Conservation (phyloP, 2,329 filamentous ascomycete genomes). For the Microascus cirrosus region DNA sequence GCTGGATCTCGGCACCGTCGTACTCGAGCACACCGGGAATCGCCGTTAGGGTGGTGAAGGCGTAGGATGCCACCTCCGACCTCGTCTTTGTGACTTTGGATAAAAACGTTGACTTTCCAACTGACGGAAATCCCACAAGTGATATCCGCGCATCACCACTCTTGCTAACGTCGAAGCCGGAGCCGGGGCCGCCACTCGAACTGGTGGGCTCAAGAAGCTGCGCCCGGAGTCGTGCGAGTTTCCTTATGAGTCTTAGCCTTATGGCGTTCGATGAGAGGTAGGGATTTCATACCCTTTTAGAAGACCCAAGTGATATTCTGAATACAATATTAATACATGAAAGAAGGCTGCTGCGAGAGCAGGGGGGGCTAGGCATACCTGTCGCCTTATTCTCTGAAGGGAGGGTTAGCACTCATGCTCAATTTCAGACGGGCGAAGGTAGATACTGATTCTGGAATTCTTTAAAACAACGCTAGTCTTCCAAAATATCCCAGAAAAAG, state of each 20-base stretch:
- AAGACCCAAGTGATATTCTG: constrained; percentile 96
- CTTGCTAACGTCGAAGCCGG: constrained; percentile 91
- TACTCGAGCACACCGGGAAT: constrained; percentile 97
- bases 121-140: constrained; percentile 95
- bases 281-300: constrained; percentile 70
- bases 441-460: neutral
- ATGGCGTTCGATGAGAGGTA: neutral
- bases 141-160: constrained; percentile 94
- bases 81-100: constrained; percentile 98
- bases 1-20: constrained; percentile 93
- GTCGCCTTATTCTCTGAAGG: constrained; percentile 91
- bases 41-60: constrained; percentile 94
- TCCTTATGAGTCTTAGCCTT: constrained; percentile 40
- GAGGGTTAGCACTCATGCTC: neutral
- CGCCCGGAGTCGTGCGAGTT: constrained; percentile 86
- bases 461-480: neutral
- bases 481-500: neutral
- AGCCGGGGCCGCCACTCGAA: constrained; percentile 63
- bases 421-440: constrained; percentile 6
- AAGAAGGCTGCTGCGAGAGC: neutral
- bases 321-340: neutral
- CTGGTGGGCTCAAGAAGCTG: constrained; percentile 89
- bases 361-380: constrained; percentile 45
- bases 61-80: constrained; percentile 89
- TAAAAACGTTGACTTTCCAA: constrained; percentile 97